These are phyloP conservation scores for Thermomyces lanuginosus DNA, from an alignment of 2,329 filamentous ascomycete species.

Conservation along the genomic window DNA sequence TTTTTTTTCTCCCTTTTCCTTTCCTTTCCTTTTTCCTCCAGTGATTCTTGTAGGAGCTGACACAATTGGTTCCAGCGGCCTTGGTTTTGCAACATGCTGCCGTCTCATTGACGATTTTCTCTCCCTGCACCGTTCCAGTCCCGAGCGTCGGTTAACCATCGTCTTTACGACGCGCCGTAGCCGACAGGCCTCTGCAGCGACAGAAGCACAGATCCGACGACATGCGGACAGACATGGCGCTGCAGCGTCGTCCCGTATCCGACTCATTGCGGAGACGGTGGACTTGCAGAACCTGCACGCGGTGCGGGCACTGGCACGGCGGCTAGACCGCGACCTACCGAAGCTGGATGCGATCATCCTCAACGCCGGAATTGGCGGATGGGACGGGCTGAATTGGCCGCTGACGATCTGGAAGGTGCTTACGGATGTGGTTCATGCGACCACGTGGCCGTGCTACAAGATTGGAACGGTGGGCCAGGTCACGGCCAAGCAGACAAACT, in stretches of 20 bases:
- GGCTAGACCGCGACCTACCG: constrained; percentile 38
- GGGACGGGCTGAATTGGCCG: constrained; percentile 60
- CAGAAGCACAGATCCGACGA: constrained; percentile 45
- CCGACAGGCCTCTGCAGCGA: constrained; percentile 54
- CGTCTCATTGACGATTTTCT: constrained; percentile 86
- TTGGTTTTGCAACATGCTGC: constrained; percentile 69
- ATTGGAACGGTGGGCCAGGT: constrained; percentile 40
- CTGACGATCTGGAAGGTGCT: constrained; percentile 40
- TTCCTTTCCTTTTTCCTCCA: neutral
- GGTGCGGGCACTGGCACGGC: constrained; percentile 37
- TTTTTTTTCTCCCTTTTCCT: neutral
- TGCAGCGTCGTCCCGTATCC: constrained; percentile 29
- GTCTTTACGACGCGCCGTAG: constrained; percentile 75
- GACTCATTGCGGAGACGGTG: constrained; percentile 39
- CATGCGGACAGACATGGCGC: constrained; percentile 39
- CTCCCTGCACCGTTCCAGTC: constrained; percentile 42
- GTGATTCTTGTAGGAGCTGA: constrained; percentile 6
- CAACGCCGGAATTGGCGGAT: constrained; percentile 81
- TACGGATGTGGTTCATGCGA: constrained; percentile 48
- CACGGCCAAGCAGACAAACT: constrained; percentile 36
- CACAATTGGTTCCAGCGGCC: constrained; percentile 43
- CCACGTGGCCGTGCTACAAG: constrained; percentile 69
- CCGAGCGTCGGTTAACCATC: constrained; percentile 62
- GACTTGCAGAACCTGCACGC: constrained; percentile 42
- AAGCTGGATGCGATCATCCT: constrained; percentile 64